A percentile compares a stretch with the other conserved stretches of the same genome.
phyloP scores from a whole-genome alignment of 345 rosid genomes.

The Boechera divaricarpa region DNA sequence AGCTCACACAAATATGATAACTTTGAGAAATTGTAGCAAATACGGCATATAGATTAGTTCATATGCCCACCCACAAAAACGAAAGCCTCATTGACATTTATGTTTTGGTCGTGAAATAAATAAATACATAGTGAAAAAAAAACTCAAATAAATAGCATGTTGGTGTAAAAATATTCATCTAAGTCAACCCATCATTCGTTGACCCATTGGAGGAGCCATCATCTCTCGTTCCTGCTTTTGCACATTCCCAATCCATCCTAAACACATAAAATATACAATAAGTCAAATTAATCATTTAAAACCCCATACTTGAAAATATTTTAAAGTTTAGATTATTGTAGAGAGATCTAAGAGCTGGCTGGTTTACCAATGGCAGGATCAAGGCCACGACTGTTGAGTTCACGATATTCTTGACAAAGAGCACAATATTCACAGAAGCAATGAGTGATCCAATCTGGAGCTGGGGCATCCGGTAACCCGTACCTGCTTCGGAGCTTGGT shows the following conservation, averaged over 20 bases:
- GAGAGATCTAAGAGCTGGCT: not conserved
- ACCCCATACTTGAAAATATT: not conserved
- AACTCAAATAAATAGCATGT: constrained; percentile 12
- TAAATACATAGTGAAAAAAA: not conserved
- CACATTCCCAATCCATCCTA: constrained; percentile 45
- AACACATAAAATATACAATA: not conserved
- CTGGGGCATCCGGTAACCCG: constrained; percentile 59
- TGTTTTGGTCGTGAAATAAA: constrained; percentile 9
- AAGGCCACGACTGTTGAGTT: constrained; percentile 54
- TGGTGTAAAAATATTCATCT: not conserved
- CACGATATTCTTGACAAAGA: constrained; percentile 64
- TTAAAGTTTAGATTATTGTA: not conserved
- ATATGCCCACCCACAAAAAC: constrained; percentile 33
- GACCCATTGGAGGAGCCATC: constrained; percentile 48
- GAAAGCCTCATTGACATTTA: constrained; percentile 27
- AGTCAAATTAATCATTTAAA: no score
- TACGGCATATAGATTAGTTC: not conserved
- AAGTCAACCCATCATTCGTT: constrained; percentile 46
- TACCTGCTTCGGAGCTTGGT: constrained; percentile 49
- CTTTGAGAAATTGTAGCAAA: not conserved
- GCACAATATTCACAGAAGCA: constrained; percentile 56
- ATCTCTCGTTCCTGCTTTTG: constrained; percentile 39
- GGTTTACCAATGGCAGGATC: constrained; percentile 57
- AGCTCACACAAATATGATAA: not conserved
- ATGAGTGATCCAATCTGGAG: constrained; percentile 55